Base-by-base conservation (phyloP, 2,329 filamentous ascomycete genomes). In the Bipolaris victoriae region DNA sequence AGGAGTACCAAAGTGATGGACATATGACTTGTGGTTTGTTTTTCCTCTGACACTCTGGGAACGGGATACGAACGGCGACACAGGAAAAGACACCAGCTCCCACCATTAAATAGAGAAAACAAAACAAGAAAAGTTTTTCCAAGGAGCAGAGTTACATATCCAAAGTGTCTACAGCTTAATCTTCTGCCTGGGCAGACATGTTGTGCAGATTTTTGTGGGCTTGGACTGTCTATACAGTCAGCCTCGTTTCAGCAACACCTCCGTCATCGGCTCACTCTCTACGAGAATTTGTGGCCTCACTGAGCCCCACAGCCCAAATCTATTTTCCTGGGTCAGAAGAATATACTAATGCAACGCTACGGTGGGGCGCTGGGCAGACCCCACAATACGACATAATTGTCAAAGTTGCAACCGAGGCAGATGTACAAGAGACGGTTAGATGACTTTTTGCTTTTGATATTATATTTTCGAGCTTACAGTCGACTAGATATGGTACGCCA, bases 341-440 rank as follows among this genome's bases (percentile, higher is more conserved):
- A n/a, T 67, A 61, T 9, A 13, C n/a, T 2, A 55, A 56, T 39
- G 62, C 62, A 20, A 57, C 52, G 10, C 11, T 48, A 35, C 51
- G 65, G 41, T 70, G 67, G 67, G 62, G 57, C 13, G 62, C 62
- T 9, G 52, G 55, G 10, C 54, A 61, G n/a, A 49, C 45, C 7
- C 67, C 67, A 1, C 29, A 55, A 1, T 66, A 69, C 40, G 52
- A 60, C 16, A 45, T 60, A 9, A 57, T 69, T 10, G 68, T 72
- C 1, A 63, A 65, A 20, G 66, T 64, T 24, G 49, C 35, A 3
- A 60, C 59, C 1, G 67, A 70, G 33, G 43, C 44, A 13, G 68
- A 71, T 37, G 64, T 70, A 10, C 57, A 65, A 22, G 35, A 62
- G 7, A 64, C 62, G 15, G 66, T 71, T 7, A 51, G 57, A n/a